phyloP scores from a whole-genome alignment of 176 grass and related monocot genomes.

The Ensete ventricosum region DNA sequence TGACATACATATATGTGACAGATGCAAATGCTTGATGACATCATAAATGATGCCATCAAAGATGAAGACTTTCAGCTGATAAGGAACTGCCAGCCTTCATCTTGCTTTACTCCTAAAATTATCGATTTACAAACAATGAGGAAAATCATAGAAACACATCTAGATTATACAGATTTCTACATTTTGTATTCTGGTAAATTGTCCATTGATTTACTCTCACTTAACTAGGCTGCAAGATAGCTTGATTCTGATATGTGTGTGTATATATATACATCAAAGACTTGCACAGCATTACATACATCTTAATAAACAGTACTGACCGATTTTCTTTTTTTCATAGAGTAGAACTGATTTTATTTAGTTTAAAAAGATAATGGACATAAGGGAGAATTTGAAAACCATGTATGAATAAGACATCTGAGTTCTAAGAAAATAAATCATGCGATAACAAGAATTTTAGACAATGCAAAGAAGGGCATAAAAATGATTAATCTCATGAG shows the following conservation, averaged over 20 bases:
- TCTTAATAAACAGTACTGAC: background rate
- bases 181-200: background rate
- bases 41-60: background rate
- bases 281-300: background rate
- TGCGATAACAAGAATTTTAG: background rate
- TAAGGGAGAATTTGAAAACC: background rate
- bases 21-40: background rate
- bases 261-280: background rate
- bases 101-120: background rate
- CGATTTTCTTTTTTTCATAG: background rate
- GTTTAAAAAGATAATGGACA: background rate
- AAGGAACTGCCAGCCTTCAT: background rate
- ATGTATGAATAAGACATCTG: background rate
- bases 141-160: background rate
- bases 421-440: background rate
- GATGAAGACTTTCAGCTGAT: background rate
- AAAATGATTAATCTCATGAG: too few relatives aligned
- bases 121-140: background rate
- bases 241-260: background rate
- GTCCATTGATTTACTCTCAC: background rate
- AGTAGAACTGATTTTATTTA: too few relatives aligned
- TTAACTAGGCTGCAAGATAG: background rate
- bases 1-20: background rate
- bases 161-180: background rate
- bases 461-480: too few relatives aligned